These are phyloP conservation scores for Epicoccum sorghinum DNA, from an alignment of 2,329 filamentous ascomycete genomes.

Conservation along the genomic window DNA sequence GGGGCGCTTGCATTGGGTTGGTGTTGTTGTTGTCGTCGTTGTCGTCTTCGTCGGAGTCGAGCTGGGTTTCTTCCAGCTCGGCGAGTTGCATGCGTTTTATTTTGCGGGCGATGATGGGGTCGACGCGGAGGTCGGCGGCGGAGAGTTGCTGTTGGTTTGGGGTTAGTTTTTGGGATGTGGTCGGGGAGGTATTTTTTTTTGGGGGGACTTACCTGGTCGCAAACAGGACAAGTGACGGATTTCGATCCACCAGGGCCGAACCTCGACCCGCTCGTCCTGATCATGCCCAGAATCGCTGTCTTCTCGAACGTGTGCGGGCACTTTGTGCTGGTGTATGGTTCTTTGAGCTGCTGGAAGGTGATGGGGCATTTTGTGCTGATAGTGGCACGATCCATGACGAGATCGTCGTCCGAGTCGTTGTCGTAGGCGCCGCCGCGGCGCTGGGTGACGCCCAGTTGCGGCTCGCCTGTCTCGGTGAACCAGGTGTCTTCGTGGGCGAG, in stretches of 20 bases:
- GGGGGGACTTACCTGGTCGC: conserved; percentile 53
- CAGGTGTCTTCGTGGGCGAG: conserved; percentile 65
- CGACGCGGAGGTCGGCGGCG: conserved; percentile 33
- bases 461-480: conserved; percentile 62
- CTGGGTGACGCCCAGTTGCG: conserved; percentile 50
- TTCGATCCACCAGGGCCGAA: conserved; percentile 30
- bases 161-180: neutral
- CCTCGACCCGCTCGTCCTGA: conserved; percentile 31
- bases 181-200: neutral
- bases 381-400: conserved; percentile 68
- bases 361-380: conserved; percentile 73
- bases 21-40: conserved; percentile 13
- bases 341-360: conserved; percentile 66
- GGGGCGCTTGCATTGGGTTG: neutral
- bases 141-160: conserved; percentile 37
- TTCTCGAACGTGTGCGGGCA: conserved; percentile 79
- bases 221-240: conserved; percentile 67
- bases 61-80: conserved; percentile 30
- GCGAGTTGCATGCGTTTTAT: conserved; percentile 45
- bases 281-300: conserved; percentile 64
- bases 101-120: conserved; percentile 44
- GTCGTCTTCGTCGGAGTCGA: conserved; percentile 35
- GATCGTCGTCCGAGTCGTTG: conserved; percentile 71
- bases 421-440: conserved; percentile 47
- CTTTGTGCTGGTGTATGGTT: conserved; percentile 69